Evolutionary conservation across 1,284 basidiomycete species (phyloP).

Genomic region (Fomes fomentarius): DNA sequence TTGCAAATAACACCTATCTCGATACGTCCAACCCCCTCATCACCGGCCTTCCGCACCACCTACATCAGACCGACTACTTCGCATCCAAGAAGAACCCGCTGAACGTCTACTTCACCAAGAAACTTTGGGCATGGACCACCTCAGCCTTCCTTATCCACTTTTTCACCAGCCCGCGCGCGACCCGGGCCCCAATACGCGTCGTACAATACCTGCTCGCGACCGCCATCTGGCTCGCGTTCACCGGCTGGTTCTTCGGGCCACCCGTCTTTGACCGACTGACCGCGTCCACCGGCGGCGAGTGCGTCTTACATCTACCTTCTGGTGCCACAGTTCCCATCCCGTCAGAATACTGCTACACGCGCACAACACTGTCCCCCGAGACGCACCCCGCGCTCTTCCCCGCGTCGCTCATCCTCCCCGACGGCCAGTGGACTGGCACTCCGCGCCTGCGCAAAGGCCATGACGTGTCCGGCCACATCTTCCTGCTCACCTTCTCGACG

Average conservation of each 20-base stretch:
- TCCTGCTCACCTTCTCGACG: conserved; percentile 85
- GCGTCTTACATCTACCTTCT: conserved; percentile 67
- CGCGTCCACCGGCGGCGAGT: conserved; percentile 81
- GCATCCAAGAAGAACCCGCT: conserved; percentile 83
- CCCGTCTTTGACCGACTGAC: conserved; percentile 79
- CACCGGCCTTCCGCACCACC: conserved; percentile 68
- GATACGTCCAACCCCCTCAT: conserved; percentile 74
- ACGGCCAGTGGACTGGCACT: conserved; percentile 45
- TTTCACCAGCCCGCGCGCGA: conserved; percentile 51
- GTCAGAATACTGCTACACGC: conserved; percentile 60
- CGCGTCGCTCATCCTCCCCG: conserved; percentile 40
- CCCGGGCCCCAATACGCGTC: conserved; percentile 47
- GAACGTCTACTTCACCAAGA: conserved; percentile 90
- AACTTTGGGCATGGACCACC: conserved; percentile 91
- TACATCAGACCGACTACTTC: conserved; percentile 72
- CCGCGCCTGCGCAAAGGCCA: conserved; percentile 80
- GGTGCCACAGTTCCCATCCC: conserved; percentile 58
- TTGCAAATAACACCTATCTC: conserved; percentile 57
- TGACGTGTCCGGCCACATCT: conserved; percentile 94
- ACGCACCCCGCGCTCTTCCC: conserved; percentile 73
- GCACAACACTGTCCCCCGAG: conserved; percentile 52
- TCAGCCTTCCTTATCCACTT: conserved; percentile 64
- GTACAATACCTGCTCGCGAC: conserved; percentile 69
- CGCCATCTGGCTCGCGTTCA: conserved; percentile 74
- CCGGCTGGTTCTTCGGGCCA: conserved; percentile 93